Base-by-base conservation (phyloP, 768 basidiomycete genomes). In the Pisolithus marmoratus region DNA sequence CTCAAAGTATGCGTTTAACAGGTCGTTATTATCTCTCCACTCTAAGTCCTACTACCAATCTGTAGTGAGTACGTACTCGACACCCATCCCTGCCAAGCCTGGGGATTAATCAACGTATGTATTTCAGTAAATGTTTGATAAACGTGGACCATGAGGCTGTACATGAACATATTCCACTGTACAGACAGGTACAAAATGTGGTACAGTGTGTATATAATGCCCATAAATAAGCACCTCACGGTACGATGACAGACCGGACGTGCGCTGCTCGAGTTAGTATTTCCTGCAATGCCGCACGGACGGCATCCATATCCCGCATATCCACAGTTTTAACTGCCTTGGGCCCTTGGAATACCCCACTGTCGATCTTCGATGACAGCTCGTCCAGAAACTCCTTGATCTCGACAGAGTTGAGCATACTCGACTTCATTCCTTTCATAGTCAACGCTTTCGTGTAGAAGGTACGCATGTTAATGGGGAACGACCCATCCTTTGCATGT, bases 361-460 rank as follows among this genome's bases (percentile, higher is more conserved):
- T 38, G 42, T 69, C 69, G 31, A 70, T 64, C 55, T 69, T 69
- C 1, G 42, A 41, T 8, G 69, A 57, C 17, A 69, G 56, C 22
- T 59, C 6, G 38, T 69, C 69, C 44, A 69, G 24, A 23, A 69
- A 60, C 2, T 36, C 51, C 54, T 70, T 69, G 24, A 68, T 53
- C 23, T 66, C 61, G 1, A 27, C 20, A 7, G 59, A 45, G 20
- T 38, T 22, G 2, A 69, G 50, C 19, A 64, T 58, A 47, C 60
- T 61, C 38, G 67, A 70, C 38, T 42, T 50, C 65, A 69, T 66
- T 1, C 67, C 67, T 47, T 60, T 69, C 51, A 69, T 54, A 1
- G 67, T 65, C 38, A 69, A 23, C 8, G 60, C 56, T 29, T 66
- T 66, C n/a, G 60, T 60, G 40, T 68, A 68, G 38, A 70, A 63